Evolutionary conservation across 2,329 filamentous ascomycete species (phyloP).

Genomic region (Ophiostoma fasciatum): DNA sequence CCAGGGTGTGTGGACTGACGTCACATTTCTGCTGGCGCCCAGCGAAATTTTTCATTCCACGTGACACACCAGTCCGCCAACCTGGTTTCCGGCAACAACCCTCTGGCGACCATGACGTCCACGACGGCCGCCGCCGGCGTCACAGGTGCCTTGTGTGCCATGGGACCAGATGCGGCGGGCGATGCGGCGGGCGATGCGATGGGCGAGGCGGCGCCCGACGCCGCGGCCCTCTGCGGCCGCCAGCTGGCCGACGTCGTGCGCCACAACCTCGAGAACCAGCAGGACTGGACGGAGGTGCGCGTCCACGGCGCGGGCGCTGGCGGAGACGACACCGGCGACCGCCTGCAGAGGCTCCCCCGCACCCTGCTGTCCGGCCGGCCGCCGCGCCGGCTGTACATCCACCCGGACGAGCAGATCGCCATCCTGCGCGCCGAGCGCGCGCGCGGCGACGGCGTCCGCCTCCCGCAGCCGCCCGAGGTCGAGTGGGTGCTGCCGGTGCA

Average conservation of each 20-base stretch:
- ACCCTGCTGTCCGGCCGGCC: constrained; percentile 59
- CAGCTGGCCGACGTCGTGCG: constrained; percentile 48
- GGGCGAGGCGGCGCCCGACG: too few species aligned
- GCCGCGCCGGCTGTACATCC: constrained; percentile 57
- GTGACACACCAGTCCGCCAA: too few species aligned
- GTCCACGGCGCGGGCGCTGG: constrained; percentile 29
- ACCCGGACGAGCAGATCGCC: constrained; percentile 70
- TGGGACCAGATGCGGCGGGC: too few species aligned
- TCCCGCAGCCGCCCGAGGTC: constrained; percentile 37
- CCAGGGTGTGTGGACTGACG: too few species aligned
- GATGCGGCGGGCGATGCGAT: too few species aligned
- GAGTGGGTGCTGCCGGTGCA: constrained; percentile 71
- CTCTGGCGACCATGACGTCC: too few species aligned
- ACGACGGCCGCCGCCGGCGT: too few species aligned
- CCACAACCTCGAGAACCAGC: constrained; percentile 60
- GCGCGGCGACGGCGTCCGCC: constrained; percentile 27
- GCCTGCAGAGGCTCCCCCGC: constrained; percentile 30
- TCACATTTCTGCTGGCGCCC: too few species aligned
- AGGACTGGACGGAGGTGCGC: constrained; percentile 54
- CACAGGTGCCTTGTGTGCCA: too few species aligned
- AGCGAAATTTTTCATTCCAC: too few species aligned
- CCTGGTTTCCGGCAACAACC: too few species aligned
- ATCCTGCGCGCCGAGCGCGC: constrained; percentile 46
- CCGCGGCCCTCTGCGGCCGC: too few species aligned
- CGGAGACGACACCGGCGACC: constrained; percentile 12